These are phyloP conservation scores for Geotrichum citri-aurantii DNA, from an alignment of 1,139 yeast species.

Conservation along the genomic window DNA sequence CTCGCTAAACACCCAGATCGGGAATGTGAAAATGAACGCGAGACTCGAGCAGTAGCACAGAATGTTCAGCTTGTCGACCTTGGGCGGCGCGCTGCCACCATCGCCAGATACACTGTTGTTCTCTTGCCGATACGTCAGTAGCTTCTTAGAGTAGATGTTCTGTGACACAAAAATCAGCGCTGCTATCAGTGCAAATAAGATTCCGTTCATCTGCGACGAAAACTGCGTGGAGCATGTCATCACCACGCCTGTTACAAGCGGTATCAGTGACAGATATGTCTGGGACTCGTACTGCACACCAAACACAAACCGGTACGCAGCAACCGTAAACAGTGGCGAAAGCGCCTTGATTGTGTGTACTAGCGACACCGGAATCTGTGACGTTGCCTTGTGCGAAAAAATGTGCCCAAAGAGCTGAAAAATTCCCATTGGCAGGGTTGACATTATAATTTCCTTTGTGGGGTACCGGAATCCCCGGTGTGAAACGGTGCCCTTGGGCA, in stretches of 20 bases:
- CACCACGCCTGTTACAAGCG: constrained; percentile 78
- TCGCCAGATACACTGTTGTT: constrained; percentile 23
- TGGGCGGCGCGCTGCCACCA: constrained; percentile 18
- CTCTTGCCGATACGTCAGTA: constrained; percentile 46
- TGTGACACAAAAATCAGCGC: constrained; percentile 86
- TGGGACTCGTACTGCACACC: constrained; percentile 50
- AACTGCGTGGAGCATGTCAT: constrained; percentile 57
- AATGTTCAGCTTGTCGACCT: constrained; percentile 67
- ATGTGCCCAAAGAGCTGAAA: constrained; percentile 90
- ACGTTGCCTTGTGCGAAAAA: constrained; percentile 82
- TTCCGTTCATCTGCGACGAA: constrained; percentile 51
- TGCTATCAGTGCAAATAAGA: constrained; percentile 69
- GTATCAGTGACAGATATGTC: constrained; percentile 72
- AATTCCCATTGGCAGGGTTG: constrained; percentile 87
- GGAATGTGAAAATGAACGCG: constrained; percentile 74
- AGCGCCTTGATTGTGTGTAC: constrained; percentile 90
- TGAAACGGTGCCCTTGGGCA: constrained; percentile 32
- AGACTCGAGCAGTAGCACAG: constrained; percentile 76
- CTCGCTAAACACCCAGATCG: constrained; percentile 69
- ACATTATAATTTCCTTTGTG: constrained; percentile 47
- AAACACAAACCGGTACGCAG: constrained; percentile 61
- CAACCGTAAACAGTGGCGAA: constrained; percentile 83
- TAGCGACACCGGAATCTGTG: constrained; percentile 79
- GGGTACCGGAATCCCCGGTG: constrained; percentile 43
- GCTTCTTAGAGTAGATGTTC: constrained; percentile 82